A percentile compares a stretch with the other conserved stretches of the same genome.
Conservation (phyloP, 495 filamentous ascomycete genomes). For the Chaetomium tenue region DNA sequence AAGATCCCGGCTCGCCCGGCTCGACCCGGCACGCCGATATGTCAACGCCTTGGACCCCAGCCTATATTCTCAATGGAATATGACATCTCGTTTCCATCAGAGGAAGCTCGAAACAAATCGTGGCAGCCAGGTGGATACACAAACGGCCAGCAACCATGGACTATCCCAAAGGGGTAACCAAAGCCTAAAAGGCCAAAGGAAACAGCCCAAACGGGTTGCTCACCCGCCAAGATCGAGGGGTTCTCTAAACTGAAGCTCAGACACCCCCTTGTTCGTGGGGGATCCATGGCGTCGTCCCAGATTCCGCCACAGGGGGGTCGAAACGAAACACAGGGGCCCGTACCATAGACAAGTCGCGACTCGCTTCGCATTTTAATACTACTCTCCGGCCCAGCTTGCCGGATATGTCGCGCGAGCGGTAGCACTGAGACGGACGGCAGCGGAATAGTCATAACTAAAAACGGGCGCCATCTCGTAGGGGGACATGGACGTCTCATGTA, state of each 20-base stretch:
- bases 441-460: not conserved
- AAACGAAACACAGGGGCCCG: constrained; percentile 27
- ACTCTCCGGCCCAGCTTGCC: constrained; percentile 7
- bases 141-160: not conserved
- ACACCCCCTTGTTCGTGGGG: no score
- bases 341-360: not conserved
- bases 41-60: no score
- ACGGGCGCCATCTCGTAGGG: not conserved
- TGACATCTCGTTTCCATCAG: not conserved
- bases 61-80: not conserved
- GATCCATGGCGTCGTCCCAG: no score
- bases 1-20: not conserved
- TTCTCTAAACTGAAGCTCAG: no score
- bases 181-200: no score
- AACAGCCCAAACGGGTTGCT: not conserved
- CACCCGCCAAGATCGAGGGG: not conserved
- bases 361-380: not conserved
- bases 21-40: no score
- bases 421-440: not conserved
- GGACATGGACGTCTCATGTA: constrained; percentile 13
- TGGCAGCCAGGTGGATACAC: not conserved
- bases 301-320: not conserved
- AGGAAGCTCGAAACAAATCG: not conserved
- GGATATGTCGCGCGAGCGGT: not conserved
- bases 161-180: not conserved